phyloP scores from a whole-genome alignment of 2,329 filamentous ascomycete genomes.

The Pseudogymnoascus destructans region DNA sequence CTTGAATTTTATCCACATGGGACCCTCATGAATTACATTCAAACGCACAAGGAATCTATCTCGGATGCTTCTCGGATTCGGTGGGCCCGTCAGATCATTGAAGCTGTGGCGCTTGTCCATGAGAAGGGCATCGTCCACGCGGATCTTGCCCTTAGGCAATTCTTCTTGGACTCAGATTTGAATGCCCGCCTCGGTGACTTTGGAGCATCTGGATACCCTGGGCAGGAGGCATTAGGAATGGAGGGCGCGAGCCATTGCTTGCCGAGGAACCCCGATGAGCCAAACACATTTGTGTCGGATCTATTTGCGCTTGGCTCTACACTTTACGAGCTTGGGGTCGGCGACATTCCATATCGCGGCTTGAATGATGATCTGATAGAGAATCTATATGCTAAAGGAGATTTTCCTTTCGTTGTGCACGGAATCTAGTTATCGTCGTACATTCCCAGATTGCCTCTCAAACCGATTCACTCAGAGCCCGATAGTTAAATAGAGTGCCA shows the following conservation, averaged over 20 bases:
- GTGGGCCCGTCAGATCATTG: background rate
- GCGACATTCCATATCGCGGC: background rate
- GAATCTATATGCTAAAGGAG: background rate
- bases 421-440: no score
- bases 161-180: background rate
- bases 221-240: background rate
- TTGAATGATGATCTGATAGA: background rate
- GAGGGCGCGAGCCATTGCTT: background rate
- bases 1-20: background rate
- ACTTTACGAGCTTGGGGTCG: background rate
- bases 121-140: background rate
- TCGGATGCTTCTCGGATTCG: background rate
- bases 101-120: background rate
- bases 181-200: background rate
- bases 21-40: background rate
- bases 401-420: background rate
- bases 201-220: background rate
- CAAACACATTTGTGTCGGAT: background rate
- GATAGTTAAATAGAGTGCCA: no score
- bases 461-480: no score
- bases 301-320: conserved; percentile 8
- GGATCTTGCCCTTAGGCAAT: background rate
- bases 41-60: background rate
- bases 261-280: background rate
- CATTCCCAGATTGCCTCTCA: no score